Percentiles rank a stretch among this genome's conserved stretches.
These are phyloP conservation scores for Meredithiella fracta DNA, from an alignment of 2,329 filamentous ascomycete genomes.

Conservation along the genomic window DNA sequence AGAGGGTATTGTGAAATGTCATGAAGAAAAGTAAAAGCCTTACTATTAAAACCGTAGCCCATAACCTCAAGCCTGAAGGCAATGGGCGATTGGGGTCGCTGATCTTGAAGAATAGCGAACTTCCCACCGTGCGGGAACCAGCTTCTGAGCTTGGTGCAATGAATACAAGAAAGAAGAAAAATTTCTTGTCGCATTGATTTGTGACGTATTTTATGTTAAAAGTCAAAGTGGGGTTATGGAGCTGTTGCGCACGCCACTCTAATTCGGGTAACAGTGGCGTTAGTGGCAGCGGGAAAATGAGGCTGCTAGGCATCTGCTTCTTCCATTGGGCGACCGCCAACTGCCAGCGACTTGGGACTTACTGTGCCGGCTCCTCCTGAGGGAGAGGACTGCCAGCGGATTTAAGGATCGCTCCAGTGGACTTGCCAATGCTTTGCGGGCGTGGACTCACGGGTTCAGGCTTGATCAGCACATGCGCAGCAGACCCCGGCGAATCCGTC, in stretches of 20 bases:
- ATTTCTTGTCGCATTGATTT: conserved; percentile 12
- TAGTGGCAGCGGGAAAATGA: conserved; percentile 8
- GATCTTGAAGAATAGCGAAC: conserved; percentile 4
- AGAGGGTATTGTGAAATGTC: neutral
- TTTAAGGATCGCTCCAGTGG: no score
- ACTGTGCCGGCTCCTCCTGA: neutral
- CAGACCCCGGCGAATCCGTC: neutral
- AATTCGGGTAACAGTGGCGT: neutral
- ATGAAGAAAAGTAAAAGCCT: neutral
- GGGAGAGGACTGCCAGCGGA: no score
- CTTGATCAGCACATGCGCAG: conserved; percentile 6
- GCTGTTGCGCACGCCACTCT: conserved; percentile 4
- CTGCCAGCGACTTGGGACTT: neutral
- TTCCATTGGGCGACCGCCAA: neutral
- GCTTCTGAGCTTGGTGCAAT: neutral
- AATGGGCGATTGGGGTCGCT: conserved; percentile 4
- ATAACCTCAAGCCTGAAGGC: conserved; percentile 2
- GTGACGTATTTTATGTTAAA: conserved; percentile 9
- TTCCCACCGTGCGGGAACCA: neutral
- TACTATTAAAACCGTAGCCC: conserved; percentile 8
- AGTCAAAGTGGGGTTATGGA: conserved; percentile 9
- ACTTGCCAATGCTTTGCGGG: neutral
- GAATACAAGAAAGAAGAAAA: neutral
- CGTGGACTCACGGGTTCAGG: neutral
- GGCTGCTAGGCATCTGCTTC: conserved; percentile 6